Evolutionary conservation across 108 stramenopile genomes (phyloP).

Genomic region (Nitzschia inconspicua): DNA sequence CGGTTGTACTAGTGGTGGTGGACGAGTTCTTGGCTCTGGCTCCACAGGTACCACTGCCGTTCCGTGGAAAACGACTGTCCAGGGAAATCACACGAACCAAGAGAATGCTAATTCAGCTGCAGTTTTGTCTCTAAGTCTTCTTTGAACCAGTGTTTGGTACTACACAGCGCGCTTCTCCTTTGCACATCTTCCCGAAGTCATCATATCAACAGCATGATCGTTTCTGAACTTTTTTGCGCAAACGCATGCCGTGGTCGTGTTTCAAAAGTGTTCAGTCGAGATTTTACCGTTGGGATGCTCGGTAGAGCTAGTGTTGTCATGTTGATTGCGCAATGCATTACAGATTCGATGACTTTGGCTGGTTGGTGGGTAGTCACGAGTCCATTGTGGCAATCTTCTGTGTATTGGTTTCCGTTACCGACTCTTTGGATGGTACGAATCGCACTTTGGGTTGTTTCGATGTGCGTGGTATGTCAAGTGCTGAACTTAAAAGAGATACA

Average conservation of each 20-base stretch:
- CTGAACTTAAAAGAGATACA: not conserved
- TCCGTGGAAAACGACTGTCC: not conserved
- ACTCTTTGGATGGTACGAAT: not conserved
- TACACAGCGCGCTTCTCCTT: not conserved
- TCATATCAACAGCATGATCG: not conserved
- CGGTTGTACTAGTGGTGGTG: not conserved
- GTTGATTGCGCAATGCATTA: conserved; percentile 20
- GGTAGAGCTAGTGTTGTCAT: conserved; percentile 50
- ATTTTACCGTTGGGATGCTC: conserved; percentile 27
- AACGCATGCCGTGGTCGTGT: too few species aligned
- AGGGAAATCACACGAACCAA: not conserved
- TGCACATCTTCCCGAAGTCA: not conserved
- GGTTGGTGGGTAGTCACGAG: conserved; percentile 42
- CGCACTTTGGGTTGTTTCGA: not conserved
- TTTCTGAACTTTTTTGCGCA: not conserved
- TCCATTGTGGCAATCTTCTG: conserved; percentile 6
- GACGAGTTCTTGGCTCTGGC: not conserved
- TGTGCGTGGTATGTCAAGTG: not conserved
- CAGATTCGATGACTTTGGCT: conserved; percentile 60
- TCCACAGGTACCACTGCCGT: not conserved
- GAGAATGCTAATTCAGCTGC: not conserved
- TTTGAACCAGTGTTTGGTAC: not conserved
- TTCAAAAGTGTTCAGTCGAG: too few species aligned
- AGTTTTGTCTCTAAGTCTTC: not conserved
- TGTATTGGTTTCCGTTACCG: not conserved